Evolutionary conservation across 257 asterid species (phyloP).

Genomic region (Fraxinus pennsylvanica): DNA sequence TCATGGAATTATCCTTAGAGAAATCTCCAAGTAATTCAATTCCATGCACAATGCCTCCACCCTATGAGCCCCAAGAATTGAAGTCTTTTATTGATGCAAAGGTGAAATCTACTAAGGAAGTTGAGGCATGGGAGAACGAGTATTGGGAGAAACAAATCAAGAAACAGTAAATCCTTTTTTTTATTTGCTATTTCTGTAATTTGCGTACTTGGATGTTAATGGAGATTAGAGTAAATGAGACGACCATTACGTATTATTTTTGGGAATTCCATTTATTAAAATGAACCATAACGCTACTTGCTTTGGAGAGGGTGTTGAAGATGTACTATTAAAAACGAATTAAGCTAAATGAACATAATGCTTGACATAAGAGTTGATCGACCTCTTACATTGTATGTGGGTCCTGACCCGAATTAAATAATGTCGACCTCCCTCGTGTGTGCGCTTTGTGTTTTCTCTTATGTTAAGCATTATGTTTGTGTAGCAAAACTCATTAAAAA

Average conservation of each 20-base stretch:
- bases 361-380: too few relatives aligned
- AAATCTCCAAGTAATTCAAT: constrained; percentile 49
- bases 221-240: not conserved
- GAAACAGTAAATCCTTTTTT: constrained; percentile 18
- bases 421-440: too few relatives aligned
- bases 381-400: too few relatives aligned
- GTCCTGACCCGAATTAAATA: too few relatives aligned
- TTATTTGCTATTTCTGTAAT: not conserved
- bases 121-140: constrained; percentile 69
- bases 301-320: not conserved
- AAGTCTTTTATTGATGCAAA: constrained; percentile 46
- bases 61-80: constrained; percentile 49
- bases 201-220: not conserved
- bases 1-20: constrained; percentile 77
- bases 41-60: constrained; percentile 83
- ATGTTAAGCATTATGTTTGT: too few relatives aligned
- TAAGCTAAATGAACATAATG: too few relatives aligned
- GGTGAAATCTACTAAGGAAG: constrained; percentile 46
- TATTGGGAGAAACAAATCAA: constrained; percentile 51
- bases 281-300: too few relatives aligned
- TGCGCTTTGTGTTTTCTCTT: too few relatives aligned
- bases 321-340: too few relatives aligned
- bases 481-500: too few relatives aligned
- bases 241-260: too few relatives aligned
- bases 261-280: not conserved